Conservation (phyloP, 257 asterid species). For the Galeopsis tetrahit region DNA sequence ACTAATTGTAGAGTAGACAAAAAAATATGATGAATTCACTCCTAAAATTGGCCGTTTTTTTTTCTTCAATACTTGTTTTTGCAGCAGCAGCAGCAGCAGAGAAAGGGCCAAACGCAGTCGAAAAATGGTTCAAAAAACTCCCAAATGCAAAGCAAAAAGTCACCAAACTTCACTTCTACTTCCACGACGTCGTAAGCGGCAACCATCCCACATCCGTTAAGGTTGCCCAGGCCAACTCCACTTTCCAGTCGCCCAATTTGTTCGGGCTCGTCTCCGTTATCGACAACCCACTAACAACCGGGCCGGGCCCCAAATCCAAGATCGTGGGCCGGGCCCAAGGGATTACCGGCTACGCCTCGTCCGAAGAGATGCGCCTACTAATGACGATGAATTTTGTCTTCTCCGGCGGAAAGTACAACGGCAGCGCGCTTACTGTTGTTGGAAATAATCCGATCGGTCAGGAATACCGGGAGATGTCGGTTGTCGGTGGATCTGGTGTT, state of each 20-base stretch:
- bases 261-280: slow-evolving; percentile 36
- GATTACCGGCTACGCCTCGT: slow-evolving; percentile 35
- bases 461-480: slow-evolving; percentile 45
- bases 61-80: background rate
- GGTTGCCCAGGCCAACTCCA: slow-evolving; percentile 40
- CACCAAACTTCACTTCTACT: slow-evolving; percentile 43
- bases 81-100: background rate
- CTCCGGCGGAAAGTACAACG: slow-evolving; percentile 38
- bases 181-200: slow-evolving; percentile 43
- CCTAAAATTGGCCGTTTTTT: slow-evolving; percentile 1
- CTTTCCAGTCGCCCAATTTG: slow-evolving; percentile 26
- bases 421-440: slow-evolving; percentile 45
- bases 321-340: slow-evolving; percentile 53
- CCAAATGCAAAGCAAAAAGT: slow-evolving; percentile 36
- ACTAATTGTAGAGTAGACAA: no score
- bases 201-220: slow-evolving; percentile 34
- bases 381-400: slow-evolving; percentile 41
- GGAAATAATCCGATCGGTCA: slow-evolving; percentile 37
- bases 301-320: slow-evolving; percentile 35
- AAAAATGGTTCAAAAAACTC: slow-evolving; percentile 41
- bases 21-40: background rate
- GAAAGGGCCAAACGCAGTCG: slow-evolving; percentile 36
- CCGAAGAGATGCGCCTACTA: slow-evolving; percentile 26
- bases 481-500: slow-evolving; percentile 50
- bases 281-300: slow-evolving; percentile 44